Evolutionary conservation across 257 asterid species (phyloP), one percentile per base, ranked within the genome.

Genomic region (Marsdenia floribunda): DNA sequence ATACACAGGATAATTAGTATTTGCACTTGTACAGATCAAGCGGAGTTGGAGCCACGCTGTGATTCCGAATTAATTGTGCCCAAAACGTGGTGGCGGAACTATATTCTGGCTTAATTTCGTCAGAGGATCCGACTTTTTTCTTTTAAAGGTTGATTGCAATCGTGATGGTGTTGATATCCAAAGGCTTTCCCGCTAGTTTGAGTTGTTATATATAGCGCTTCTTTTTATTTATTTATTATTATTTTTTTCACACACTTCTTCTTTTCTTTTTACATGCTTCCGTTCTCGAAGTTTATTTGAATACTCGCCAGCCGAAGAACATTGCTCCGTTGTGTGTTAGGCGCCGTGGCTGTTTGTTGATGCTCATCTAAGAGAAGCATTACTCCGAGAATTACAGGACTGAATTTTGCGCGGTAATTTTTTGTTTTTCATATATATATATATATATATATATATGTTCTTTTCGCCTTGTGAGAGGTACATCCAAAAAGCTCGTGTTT

Each of bases 291-390:
- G 24, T 44, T 35, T 64, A 10, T 35, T 16, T 64, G 24, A 35
- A 37, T 35, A 15, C 47, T 64, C 47, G 24, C 47, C 47, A 16
- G 50, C 52, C 52, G 52, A 38, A 19, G 29, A 66, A 38, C 70
- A 37, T 12, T 66, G 29, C 52, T 66, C 24, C 21, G 29, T 40
- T 65, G 68, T 63, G 16, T 33, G 68, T 63, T 6, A 7, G 19
- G 40, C 4, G 49, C 69, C 35, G 33, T n/a, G 52, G 50, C 33
- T 66, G 66, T 76, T 76, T 59, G 80, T 76, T 76, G 75, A 76
- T 76, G 71, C 71, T 70, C 71, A 70, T 76, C 71, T 76, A 60
- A 70, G 67, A 47, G 8, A 52, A 71, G 19, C 19, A 35, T 18
- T 71, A 52, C 35, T 53, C 22, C 70, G 52, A 26, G 21, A 37